Conservation (phyloP, 1,139 yeast genomes). For the Magnusiomyces sp. region DNA sequence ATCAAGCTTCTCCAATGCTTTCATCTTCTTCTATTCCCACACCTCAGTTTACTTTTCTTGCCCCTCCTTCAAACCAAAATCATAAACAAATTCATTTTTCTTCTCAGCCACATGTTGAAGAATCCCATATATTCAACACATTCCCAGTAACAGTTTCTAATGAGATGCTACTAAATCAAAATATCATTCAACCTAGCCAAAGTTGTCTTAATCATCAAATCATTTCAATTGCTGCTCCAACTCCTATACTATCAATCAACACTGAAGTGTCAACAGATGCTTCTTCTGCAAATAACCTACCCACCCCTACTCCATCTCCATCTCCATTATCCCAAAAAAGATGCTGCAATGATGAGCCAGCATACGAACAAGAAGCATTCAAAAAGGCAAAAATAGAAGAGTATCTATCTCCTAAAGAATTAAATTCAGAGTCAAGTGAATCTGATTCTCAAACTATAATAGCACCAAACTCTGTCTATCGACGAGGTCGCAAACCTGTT, state of each 20-base stretch:
- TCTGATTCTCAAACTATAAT: not conserved
- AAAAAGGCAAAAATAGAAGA: not conserved
- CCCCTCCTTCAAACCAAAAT: too few relatives aligned
- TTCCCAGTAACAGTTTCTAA: too few relatives aligned
- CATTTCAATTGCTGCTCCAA: not conserved
- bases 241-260: not conserved
- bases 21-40: not conserved
- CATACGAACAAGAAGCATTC: not conserved
- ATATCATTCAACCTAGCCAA: too few relatives aligned
- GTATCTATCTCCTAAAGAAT: too few relatives aligned
- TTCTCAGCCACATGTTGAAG: too few relatives aligned
- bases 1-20: not conserved
- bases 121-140: too few relatives aligned
- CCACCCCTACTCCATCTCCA: conserved; percentile 5
- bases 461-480: too few relatives aligned
- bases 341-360: not conserved
- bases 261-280: not conserved
- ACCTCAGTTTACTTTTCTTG: too few relatives aligned
- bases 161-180: too few relatives aligned
- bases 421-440: not conserved
- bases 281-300: not conserved
- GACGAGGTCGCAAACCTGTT: conserved; percentile 30
- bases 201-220: too few relatives aligned
- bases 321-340: not conserved
- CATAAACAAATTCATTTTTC: too few relatives aligned